These are phyloP conservation scores for Pichia terricola DNA, from an alignment of 1,139 yeast species.

Conservation along the genomic window DNA sequence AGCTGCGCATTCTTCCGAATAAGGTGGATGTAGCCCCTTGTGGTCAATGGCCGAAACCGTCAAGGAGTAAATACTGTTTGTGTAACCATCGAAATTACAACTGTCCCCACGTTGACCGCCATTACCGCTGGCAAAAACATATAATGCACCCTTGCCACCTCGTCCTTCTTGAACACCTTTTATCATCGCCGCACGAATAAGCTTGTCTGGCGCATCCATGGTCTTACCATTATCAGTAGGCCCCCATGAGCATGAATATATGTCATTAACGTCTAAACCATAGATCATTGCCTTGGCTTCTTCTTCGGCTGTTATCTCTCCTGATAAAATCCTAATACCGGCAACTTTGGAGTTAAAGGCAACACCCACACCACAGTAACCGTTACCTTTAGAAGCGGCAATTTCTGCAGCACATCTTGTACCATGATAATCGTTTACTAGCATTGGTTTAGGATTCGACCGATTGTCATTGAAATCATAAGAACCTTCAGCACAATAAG, in stretches of 20 bases:
- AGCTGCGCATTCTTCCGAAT: slow-evolving; percentile 91
- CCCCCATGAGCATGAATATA: slow-evolving; percentile 98
- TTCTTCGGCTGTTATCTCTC: slow-evolving; percentile 68
- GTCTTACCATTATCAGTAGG: slow-evolving; percentile 90
- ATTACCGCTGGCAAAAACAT: slow-evolving; percentile 95
- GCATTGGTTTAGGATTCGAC: slow-evolving; percentile 67
- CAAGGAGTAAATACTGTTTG: slow-evolving; percentile 89
- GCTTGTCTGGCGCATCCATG: slow-evolving; percentile 70
- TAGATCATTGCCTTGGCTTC: slow-evolving; percentile 85
- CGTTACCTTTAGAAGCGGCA: slow-evolving; percentile 76
- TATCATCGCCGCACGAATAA: slow-evolving; percentile 74
- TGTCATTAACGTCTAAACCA: slow-evolving; percentile 75
- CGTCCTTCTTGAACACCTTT: slow-evolving; percentile 86
- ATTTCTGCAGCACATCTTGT: slow-evolving; percentile 98
- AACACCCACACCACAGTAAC: slow-evolving; percentile 88
- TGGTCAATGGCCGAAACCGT: slow-evolving; percentile 93
- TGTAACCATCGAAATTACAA: slow-evolving; percentile 96
- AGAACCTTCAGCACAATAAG: slow-evolving; percentile 66
- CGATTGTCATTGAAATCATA: slow-evolving; percentile 86
- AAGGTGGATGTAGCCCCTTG: slow-evolving; percentile 74
- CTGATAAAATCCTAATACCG: slow-evolving; percentile 84
- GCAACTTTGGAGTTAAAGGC: slow-evolving; percentile 82
- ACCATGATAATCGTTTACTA: slow-evolving; percentile 87
- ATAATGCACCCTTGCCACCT: slow-evolving; percentile 70
- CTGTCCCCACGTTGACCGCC: slow-evolving; percentile 81